Conservation (phyloP, 2,329 filamentous ascomycete species). For the Aspergillus intermedius region DNA sequence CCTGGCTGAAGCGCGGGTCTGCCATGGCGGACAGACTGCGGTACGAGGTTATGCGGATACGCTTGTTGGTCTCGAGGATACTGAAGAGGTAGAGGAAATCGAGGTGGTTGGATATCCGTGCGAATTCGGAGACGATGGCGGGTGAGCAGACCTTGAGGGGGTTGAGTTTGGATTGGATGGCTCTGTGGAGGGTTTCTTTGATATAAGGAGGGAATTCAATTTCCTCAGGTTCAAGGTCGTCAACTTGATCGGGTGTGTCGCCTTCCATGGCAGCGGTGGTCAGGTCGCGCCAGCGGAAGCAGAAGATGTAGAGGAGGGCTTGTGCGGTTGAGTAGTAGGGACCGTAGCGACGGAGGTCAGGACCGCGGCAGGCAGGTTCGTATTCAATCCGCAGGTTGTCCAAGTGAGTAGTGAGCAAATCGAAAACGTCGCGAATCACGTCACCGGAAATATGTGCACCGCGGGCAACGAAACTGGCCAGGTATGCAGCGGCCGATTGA, state of each 20-base stretch:
- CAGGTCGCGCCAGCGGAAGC: slow-evolving; percentile 94
- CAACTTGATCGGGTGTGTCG: slow-evolving; percentile 48
- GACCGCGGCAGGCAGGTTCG: slow-evolving; percentile 69
- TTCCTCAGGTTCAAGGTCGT: slow-evolving; percentile 57
- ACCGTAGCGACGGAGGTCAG: slow-evolving; percentile 75
- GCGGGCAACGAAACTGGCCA: slow-evolving; percentile 88
- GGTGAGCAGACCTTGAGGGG: slow-evolving; percentile 92
- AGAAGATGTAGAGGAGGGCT: slow-evolving; percentile 88
- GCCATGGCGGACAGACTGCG: slow-evolving; percentile 34
- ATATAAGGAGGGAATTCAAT: slow-evolving; percentile 71
- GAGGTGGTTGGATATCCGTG: slow-evolving; percentile 76
- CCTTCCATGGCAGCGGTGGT: slow-evolving; percentile 52
- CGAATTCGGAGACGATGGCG: slow-evolving; percentile 84
- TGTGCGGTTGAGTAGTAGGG: slow-evolving; percentile 86
- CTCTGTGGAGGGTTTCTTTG: slow-evolving; percentile 65
- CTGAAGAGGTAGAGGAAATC: slow-evolving; percentile 85
- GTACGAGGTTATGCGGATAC: slow-evolving; percentile 69
- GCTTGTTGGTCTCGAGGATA: slow-evolving; percentile 86
- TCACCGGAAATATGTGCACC: slow-evolving; percentile 72
- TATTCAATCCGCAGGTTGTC: slow-evolving; percentile 66
- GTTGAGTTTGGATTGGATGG: slow-evolving; percentile 84
- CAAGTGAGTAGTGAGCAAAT: slow-evolving; percentile 69
- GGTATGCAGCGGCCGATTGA: slow-evolving; percentile 82
- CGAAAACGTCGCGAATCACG: slow-evolving; percentile 75
- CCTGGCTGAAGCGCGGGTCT: slow-evolving; percentile 34